phyloP scores from a whole-genome alignment of 2,329 filamentous ascomycete genomes.

The Calonectria ilicicola region DNA sequence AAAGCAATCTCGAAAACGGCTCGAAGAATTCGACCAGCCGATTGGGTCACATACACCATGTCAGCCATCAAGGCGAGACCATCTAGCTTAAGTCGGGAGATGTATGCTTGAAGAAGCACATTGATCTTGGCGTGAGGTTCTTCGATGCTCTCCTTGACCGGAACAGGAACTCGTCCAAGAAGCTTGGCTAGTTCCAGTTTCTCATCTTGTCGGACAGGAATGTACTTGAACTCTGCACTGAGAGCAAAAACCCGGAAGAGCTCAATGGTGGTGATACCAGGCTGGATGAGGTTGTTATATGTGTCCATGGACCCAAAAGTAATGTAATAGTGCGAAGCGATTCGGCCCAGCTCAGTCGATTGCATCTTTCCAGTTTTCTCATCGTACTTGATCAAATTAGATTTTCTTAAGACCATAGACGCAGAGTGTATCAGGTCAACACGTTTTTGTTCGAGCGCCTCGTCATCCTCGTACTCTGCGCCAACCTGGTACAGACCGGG shows the following conservation, averaged over 20 bases:
- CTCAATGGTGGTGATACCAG: constrained; percentile 92
- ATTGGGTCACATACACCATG: constrained; percentile 98
- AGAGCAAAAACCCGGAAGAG: constrained; percentile 96
- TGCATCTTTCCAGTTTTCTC: constrained; percentile 91
- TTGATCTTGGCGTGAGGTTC: constrained; percentile 99
- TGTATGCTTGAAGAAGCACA: constrained; percentile 94
- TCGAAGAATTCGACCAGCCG: constrained; percentile 92
- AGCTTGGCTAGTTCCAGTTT: constrained; percentile 96
- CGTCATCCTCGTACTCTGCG: constrained; percentile 93
- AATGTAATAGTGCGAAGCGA: constrained; percentile 99
- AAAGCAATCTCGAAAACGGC: constrained; percentile 98
- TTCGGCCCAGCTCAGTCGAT: constrained; percentile 92
- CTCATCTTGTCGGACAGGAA: constrained; percentile 96
- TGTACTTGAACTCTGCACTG: constrained; percentile 99
- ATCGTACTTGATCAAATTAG: constrained; percentile 93
- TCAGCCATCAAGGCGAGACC: constrained; percentile 97
- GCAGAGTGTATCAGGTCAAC: constrained; percentile 98
- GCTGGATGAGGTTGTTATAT: constrained; percentile 95
- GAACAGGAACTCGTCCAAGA: constrained; percentile 89
- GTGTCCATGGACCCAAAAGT: constrained; percentile 96
- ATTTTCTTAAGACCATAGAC: constrained; percentile 86
- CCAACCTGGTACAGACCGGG: constrained; percentile 96
- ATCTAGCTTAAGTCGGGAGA: constrained; percentile 93
- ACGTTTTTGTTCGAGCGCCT: constrained; percentile 91
- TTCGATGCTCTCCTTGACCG: constrained; percentile 97